Base-by-base conservation (phyloP, 2,329 filamentous ascomycete genomes). In the Bisporella sp. region DNA sequence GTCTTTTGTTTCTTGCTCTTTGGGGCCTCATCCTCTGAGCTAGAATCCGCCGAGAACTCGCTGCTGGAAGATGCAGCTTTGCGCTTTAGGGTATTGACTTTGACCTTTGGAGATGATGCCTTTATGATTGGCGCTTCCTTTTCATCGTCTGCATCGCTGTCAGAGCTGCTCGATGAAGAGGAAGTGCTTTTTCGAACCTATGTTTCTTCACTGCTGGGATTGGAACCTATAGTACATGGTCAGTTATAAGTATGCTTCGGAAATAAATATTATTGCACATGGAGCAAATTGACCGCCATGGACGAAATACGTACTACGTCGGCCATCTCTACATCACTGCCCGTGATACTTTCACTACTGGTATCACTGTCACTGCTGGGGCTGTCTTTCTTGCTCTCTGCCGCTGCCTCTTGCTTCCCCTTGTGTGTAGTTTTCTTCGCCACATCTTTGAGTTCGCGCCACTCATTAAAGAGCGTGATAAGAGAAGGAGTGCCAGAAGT, bases 141-240 rank as follows among this genome's bases (percentile, higher is more conserved):
- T 57, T 77, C 73, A 51, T 75, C 73, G 51, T 76, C 73, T 6
- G 73, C 69, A 56, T 77, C 74, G 54, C 73, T 76, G 51, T 76
- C 73, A 21, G 73, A 71, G 41, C 65, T 68, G 40, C 67, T 69
- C 3, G 66, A 66, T n/a, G 64, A 65, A 12, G 65, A 65, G 66
- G 68, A 66, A 29, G 64, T 67, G 1, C 66, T 66, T 47, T 60
- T 61, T 43, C 61, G 62, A 11, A 54, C 2, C 51, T 49, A 13
- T 39, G 35, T 57, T 67, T 69, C 31, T 67, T 62, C 7, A 51
- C 50, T 13, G 61, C 49, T 47, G 68, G 58, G 29, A 63, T 55
- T 59, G 68, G 68, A 51, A n/a, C 35, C 35, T 37, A 9, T 37
- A 21, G 21, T 21, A 21, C 21, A 21, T 21, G 21, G 21, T 21